These are phyloP conservation scores for Pseudogymnoascus sp. DNA, from an alignment of 2,329 filamentous ascomycete species.

Conservation along the genomic window DNA sequence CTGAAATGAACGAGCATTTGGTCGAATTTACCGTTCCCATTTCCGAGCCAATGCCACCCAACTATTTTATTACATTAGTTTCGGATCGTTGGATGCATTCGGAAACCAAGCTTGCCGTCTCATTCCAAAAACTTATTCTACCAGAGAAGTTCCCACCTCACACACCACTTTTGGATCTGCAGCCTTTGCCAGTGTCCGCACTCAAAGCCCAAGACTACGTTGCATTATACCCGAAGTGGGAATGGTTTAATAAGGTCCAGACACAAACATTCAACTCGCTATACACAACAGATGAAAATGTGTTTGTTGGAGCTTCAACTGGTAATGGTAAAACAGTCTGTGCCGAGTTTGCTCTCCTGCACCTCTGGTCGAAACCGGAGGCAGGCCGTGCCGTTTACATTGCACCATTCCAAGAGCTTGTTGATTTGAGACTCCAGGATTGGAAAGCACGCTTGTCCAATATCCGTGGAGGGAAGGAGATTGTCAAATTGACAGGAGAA, in stretches of 20 bases:
- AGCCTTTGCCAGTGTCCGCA: constrained; percentile 80
- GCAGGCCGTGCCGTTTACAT: constrained; percentile 83
- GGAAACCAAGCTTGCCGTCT: constrained; percentile 85
- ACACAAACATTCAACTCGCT: constrained; percentile 95
- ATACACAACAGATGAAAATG: constrained; percentile 85
- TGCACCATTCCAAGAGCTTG: constrained; percentile 86
- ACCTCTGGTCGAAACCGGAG: constrained; percentile 70
- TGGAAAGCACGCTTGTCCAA: constrained; percentile 72
- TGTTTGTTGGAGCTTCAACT: constrained; percentile 85
- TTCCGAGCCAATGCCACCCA: constrained; percentile 94
- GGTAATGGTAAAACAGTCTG: constrained; percentile 96
- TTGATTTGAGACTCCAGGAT: constrained; percentile 72
- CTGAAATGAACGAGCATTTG: constrained; percentile 85
- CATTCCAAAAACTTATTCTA: constrained; percentile 89
- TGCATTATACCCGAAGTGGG: constrained; percentile 73
- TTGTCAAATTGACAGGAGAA: constrained; percentile 91
- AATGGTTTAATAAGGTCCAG: constrained; percentile 93
- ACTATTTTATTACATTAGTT: constrained; percentile 93
- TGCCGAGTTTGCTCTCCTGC: constrained; percentile 85
- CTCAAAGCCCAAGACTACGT: constrained; percentile 80
- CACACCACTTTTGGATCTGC: constrained; percentile 84
- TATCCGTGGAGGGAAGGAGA: constrained; percentile 74
- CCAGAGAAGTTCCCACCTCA: constrained; percentile 94
- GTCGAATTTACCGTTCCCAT: constrained; percentile 96
- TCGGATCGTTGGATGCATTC: constrained; percentile 99